Conservation (phyloP, 2,329 filamentous ascomycete species). For the Apiospora rasikravindrae region DNA sequence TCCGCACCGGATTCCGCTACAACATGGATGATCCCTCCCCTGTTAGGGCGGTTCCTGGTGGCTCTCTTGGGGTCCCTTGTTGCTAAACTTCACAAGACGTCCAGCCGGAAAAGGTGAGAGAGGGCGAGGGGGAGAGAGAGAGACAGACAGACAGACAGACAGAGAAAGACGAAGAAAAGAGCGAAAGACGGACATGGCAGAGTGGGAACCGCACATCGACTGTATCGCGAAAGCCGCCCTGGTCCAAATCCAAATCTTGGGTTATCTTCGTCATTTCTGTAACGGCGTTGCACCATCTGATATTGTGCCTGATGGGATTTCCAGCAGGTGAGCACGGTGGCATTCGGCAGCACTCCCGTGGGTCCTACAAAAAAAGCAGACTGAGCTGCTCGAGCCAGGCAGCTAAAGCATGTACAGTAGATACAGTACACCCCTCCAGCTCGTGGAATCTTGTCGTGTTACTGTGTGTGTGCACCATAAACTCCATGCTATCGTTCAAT, state of each 20-base stretch:
- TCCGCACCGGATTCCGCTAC: slow-evolving; percentile 14
- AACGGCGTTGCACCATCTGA: slow-evolving; percentile 15
- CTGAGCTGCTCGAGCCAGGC: slow-evolving; percentile 3
- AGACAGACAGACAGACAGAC: background rate
- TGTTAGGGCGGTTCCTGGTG: slow-evolving; percentile 13
- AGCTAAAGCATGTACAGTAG: background rate
- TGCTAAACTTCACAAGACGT: background rate
- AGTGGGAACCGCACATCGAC: background rate
- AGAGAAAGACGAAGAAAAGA: background rate
- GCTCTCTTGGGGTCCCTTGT: background rate
- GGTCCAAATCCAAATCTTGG: background rate
- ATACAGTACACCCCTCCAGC: background rate
- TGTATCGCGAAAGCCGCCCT: background rate
- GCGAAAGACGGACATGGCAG: background rate
- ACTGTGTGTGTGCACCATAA: slow-evolving; percentile 1
- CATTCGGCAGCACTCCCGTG: slow-evolving; percentile 16
- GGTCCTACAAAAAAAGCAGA: slow-evolving; percentile 11
- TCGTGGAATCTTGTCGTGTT: slow-evolving; percentile 4
- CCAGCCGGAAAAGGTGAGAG: slow-evolving; percentile 10
- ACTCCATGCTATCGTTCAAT: slow-evolving; percentile 1
- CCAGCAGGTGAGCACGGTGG: background rate
- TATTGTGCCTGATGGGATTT: slow-evolving; percentile 13
- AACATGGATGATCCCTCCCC: slow-evolving; percentile 15
- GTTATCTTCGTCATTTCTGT: slow-evolving; percentile 14
- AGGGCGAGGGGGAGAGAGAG: too few species aligned